Percentiles rank a stretch among this genome's conserved stretches.
phyloP scores from a whole-genome alignment of 257 asterid species.

The Fraxinus excelsior region DNA sequence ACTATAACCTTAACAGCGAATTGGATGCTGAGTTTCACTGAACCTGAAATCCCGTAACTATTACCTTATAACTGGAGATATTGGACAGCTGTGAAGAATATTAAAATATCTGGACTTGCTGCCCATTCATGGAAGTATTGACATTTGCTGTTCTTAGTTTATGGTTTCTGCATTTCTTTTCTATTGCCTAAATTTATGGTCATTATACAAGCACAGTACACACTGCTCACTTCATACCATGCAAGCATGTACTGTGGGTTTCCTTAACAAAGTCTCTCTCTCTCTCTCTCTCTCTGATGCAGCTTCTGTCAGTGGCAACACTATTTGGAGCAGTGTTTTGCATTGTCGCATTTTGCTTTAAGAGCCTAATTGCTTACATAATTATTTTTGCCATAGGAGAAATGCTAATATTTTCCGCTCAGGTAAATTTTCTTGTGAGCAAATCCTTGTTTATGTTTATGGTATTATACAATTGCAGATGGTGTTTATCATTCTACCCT shows the following conservation, averaged over 20 bases:
- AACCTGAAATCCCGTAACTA: no score
- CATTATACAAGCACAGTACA: background rate
- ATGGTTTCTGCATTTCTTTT: no score
- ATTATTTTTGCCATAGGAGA: conserved; percentile 77
- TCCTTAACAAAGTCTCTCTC: background rate
- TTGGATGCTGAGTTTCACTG: background rate
- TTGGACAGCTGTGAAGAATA: background rate
- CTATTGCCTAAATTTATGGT: no score
- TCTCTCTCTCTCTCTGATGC: conserved; percentile 18
- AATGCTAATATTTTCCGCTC: conserved; percentile 81
- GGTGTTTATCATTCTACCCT: background rate
- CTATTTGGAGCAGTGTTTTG: conserved; percentile 71
- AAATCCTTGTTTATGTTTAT: conserved; percentile 14
- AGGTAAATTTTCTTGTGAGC: conserved; percentile 44
- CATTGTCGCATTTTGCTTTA: conserved; percentile 82
- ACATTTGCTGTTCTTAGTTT: no score
- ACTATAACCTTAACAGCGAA: background rate
- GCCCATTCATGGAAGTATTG: no score
- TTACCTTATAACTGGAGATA: background rate
- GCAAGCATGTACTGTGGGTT: background rate
- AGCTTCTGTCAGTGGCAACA: conserved; percentile 81
- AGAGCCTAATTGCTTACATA: conserved; percentile 61
- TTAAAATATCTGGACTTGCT: no score
- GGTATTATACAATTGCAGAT: background rate
- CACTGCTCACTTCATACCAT: background rate